Evolutionary conservation across 768 basidiomycete genomes (phyloP).

Genomic region (Sarcomyxa edulis): DNA sequence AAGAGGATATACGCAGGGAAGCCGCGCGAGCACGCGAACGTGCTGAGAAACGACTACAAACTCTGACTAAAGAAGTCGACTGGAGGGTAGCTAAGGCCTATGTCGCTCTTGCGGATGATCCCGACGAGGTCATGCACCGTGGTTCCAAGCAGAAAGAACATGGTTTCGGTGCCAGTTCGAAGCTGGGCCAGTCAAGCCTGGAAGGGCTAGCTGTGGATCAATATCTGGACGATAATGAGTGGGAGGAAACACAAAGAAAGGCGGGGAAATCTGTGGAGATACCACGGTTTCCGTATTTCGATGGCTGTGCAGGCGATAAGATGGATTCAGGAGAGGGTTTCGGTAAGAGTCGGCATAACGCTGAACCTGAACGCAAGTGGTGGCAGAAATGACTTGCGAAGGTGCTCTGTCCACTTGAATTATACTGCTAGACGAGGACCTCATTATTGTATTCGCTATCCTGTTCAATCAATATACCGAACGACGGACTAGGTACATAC

Average conservation of each 20-base stretch:
- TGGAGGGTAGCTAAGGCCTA: conserved; percentile 64
- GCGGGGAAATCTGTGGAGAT: conserved; percentile 16
- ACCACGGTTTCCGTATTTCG: conserved; percentile 11
- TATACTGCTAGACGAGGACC: too few relatives aligned
- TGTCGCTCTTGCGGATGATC: conserved; percentile 57
- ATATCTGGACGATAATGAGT: conserved; percentile 67
- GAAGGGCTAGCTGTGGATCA: conserved; percentile 49
- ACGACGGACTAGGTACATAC: too few relatives aligned
- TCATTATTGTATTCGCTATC: too few relatives aligned
- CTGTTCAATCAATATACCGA: too few relatives aligned
- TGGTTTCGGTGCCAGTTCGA: conserved; percentile 20
- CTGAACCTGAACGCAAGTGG: too few relatives aligned
- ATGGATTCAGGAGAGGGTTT: too few relatives aligned
- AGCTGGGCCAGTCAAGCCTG: conserved; percentile 16
- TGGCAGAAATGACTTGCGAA: too few relatives aligned
- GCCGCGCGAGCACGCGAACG: conserved; percentile 43
- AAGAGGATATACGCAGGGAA: conserved; percentile 30
- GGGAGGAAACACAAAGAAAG: conserved; percentile 44
- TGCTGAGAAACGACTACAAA: conserved; percentile 57
- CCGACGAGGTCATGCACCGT: conserved; percentile 18
- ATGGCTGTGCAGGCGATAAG: too few relatives aligned
- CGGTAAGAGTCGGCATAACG: too few relatives aligned
- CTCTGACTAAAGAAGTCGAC: conserved; percentile 65
- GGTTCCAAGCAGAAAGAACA: conserved; percentile 23
- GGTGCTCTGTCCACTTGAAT: too few relatives aligned